Evolutionary conservation across 2,329 filamentous ascomycete genomes (phyloP).

Genomic region (Pseudocercospora cruenta): DNA sequence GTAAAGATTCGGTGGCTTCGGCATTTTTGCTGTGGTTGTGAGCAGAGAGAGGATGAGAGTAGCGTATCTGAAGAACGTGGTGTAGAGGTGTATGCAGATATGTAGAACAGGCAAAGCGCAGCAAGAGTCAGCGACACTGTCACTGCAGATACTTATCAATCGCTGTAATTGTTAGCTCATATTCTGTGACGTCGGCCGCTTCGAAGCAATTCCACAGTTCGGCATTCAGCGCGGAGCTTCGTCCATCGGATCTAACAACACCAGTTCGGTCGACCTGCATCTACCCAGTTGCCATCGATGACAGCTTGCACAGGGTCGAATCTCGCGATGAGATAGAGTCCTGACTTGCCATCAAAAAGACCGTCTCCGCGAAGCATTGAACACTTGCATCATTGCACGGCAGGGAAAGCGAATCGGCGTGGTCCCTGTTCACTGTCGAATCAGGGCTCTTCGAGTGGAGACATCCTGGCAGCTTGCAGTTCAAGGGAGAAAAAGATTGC

Average conservation of each 20-base stretch:
- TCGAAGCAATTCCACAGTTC: conserved; percentile 2
- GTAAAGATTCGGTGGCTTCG: conserved; percentile 66
- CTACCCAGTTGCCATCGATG: background rate
- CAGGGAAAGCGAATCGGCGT: background rate
- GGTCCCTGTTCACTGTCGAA: background rate
- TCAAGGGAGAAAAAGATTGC: background rate
- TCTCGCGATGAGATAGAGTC: background rate
- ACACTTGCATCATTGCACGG: conserved; percentile 1
- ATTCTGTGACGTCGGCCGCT: background rate
- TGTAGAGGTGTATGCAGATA: background rate
- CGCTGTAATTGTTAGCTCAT: background rate
- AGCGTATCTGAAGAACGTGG: background rate
- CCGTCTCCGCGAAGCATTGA: background rate
- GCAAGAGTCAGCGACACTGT: background rate
- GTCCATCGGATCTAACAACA: background rate
- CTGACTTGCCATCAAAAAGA: background rate
- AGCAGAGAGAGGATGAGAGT: background rate
- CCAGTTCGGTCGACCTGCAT: background rate
- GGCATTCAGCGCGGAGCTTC: background rate
- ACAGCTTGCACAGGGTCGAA: background rate
- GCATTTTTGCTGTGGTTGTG: conserved; percentile 33
- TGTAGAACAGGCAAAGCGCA: background rate
- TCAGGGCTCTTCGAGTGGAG: background rate
- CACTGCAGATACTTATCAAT: conserved; percentile 13
- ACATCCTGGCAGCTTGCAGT: no score